Conservation (phyloP, 805 yeast genomes). For the Wickerhamiella azymoides region DNA sequence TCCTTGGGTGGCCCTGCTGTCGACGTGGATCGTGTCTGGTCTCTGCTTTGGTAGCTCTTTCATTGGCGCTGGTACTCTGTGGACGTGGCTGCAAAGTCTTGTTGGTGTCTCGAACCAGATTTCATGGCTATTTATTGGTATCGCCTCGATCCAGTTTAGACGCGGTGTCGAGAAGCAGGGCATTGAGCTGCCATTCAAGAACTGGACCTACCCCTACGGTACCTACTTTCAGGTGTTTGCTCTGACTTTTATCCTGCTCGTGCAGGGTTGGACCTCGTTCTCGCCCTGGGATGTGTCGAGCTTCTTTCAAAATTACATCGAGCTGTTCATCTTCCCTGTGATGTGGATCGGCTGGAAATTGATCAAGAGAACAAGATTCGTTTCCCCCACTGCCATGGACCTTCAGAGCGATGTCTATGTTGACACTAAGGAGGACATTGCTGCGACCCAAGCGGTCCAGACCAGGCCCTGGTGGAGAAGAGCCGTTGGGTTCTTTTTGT, state of each 20-base stretch:
- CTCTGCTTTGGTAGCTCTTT: constrained; percentile 46
- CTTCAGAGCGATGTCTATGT: constrained; percentile 63
- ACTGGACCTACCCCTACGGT: constrained; percentile 36
- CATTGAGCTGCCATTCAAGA: constrained; percentile 35
- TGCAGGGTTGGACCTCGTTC: constrained; percentile 53
- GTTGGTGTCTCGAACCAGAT: constrained; percentile 53
- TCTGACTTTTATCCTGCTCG: constrained; percentile 36
- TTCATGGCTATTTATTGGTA: constrained; percentile 46
- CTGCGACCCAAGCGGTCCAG: constrained; percentile 12
- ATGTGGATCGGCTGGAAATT: constrained; percentile 47
- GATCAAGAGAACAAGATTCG: constrained; percentile 47
- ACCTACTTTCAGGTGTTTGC: constrained; percentile 36
- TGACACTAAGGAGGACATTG: constrained; percentile 36
- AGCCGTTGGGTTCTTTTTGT: not conserved
- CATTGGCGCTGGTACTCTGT: constrained; percentile 39
- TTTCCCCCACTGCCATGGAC: constrained; percentile 57
- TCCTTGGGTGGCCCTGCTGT: constrained; percentile 36
- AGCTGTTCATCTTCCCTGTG: constrained; percentile 39
- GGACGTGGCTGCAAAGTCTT: constrained; percentile 40
- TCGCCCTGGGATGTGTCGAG: constrained; percentile 52
- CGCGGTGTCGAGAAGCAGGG: constrained; percentile 30
- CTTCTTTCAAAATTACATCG: constrained; percentile 55
- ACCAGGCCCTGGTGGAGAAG: constrained; percentile 1
- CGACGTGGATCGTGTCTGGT: constrained; percentile 43
- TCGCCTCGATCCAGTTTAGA: constrained; percentile 43